A percentile compares a stretch with the other conserved stretches of the same genome.
Conservation (phyloP, 169 alveolate species). For the Plasmodium fragile region DNA sequence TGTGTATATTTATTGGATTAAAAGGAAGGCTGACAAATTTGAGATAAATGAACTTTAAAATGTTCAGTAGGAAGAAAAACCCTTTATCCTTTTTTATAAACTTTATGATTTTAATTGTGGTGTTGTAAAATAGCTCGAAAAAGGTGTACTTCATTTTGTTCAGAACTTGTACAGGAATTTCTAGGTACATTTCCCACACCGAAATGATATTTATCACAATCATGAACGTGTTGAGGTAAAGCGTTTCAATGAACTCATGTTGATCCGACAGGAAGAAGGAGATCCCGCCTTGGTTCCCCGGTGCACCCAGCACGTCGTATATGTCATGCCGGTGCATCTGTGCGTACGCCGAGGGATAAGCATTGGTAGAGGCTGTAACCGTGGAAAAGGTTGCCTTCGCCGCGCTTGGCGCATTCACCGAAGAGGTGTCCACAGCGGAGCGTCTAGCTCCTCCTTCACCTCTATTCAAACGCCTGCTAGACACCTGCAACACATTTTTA, state of each 20-base stretch:
- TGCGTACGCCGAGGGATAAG: not conserved
- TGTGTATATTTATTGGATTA: constrained; percentile 60
- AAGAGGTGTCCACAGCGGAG: not conserved
- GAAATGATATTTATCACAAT: constrained; percentile 52
- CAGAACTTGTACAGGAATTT: constrained; percentile 59
- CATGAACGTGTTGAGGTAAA: constrained; percentile 45
- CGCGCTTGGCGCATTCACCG: not conserved
- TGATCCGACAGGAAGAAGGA: constrained; percentile 36
- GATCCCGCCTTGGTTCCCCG: not conserved
- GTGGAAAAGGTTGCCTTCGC: not conserved
- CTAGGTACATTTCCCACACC: constrained; percentile 65
- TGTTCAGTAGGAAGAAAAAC: constrained; percentile 44
- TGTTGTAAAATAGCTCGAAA: constrained; percentile 74
- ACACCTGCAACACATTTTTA: constrained; percentile 17
- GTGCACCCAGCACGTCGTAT: constrained; percentile 29
- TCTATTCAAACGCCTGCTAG: not conserved
- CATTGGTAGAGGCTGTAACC: not conserved
- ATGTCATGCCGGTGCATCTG: constrained; percentile 30
- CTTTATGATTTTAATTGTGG: constrained; percentile 59
- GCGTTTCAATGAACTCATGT: constrained; percentile 43
- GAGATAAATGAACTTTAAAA: constrained; percentile 44
- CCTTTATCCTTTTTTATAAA: constrained; percentile 48
- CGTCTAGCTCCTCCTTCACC: not conserved
- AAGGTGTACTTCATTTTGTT: constrained; percentile 74
- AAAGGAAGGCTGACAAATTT: constrained; percentile 71